phyloP scores from a whole-genome alignment of 2,329 filamentous ascomycete species.

The Penicillium sclerotigenum region DNA sequence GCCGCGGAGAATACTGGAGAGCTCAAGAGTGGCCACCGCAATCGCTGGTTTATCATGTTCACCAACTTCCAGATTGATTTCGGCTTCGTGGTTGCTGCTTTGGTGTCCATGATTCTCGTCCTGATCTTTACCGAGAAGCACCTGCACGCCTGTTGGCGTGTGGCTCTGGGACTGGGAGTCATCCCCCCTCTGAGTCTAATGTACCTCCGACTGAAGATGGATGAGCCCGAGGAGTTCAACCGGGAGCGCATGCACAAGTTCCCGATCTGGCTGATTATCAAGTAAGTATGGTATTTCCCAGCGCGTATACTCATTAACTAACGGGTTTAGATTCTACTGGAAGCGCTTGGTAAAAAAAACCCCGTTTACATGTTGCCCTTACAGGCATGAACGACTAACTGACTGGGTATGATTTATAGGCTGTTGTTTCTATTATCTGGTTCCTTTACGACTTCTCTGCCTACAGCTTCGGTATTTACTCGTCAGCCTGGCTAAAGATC shows the following conservation, averaged over 20 bases:
- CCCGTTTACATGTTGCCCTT: background rate
- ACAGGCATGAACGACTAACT: slow-evolving; percentile 1
- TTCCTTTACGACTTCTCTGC: slow-evolving; percentile 83
- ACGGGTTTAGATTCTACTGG: slow-evolving; percentile 67
- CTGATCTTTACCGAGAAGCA: slow-evolving; percentile 60
- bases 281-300: slow-evolving; percentile 28
- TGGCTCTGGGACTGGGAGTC: slow-evolving; percentile 72
- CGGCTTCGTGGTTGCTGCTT: slow-evolving; percentile 76
- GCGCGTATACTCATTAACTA: slow-evolving; percentile 19
- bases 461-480: slow-evolving; percentile 85
- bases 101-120: slow-evolving; percentile 68
- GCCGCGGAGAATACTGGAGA: slow-evolving; percentile 82
- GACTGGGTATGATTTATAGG: slow-evolving; percentile 16
- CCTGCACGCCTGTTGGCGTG: slow-evolving; percentile 74
- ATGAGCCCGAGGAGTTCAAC: slow-evolving; percentile 75
- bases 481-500: slow-evolving; percentile 54
- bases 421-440: slow-evolving; percentile 72
- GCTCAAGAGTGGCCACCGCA: slow-evolving; percentile 74
- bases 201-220: slow-evolving; percentile 66
- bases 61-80: slow-evolving; percentile 85
- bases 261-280: slow-evolving; percentile 51
- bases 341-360: slow-evolving; percentile 55
- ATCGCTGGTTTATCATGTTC: slow-evolving; percentile 87
- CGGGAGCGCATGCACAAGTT: slow-evolving; percentile 66
- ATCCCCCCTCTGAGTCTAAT: slow-evolving; percentile 73